Evolutionary conservation across 495 filamentous ascomycete species (phyloP).

Genomic region (Podospora conica): DNA sequence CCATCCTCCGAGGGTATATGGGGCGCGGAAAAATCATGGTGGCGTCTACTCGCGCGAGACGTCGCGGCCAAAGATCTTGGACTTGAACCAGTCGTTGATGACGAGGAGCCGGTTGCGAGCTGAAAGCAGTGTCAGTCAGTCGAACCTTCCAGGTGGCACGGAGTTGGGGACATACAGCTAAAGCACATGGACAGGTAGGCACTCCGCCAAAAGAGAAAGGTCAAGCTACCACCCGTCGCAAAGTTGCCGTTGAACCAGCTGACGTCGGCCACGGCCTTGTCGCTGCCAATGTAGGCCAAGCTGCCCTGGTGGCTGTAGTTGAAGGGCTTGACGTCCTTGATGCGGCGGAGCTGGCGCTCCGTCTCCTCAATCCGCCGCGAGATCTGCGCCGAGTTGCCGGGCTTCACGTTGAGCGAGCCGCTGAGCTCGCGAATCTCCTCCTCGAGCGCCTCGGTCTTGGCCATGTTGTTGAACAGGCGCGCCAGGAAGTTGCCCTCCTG

Average conservation of each 20-base stretch:
- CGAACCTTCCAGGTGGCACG: background rate
- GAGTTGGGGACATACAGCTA: conserved; percentile 63
- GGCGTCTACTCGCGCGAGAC: conserved; percentile 77
- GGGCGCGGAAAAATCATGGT: background rate
- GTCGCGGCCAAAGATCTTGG: conserved; percentile 90
- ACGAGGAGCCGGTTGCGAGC: conserved; percentile 90
- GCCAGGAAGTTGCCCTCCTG: conserved; percentile 96
- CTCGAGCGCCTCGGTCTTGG: conserved; percentile 79
- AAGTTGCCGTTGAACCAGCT: conserved; percentile 97
- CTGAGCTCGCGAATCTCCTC: conserved; percentile 57
- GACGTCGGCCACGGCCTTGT: conserved; percentile 96
- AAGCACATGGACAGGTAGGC: conserved; percentile 99
- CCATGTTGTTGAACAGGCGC: conserved; percentile 96
- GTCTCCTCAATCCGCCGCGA: conserved; percentile 74
- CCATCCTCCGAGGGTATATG: background rate
- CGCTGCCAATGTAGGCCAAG: conserved; percentile 95
- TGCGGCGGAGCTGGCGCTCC: conserved; percentile 77
- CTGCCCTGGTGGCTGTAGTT: conserved; percentile 96
- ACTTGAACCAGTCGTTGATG: conserved; percentile 90
- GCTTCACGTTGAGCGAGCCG: conserved; percentile 43
- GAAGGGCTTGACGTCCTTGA: conserved; percentile 93
- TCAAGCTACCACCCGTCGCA: conserved; percentile 73
- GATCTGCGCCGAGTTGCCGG: conserved; percentile 53
- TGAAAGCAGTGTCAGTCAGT: conserved; percentile 29
- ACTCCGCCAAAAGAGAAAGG: conserved; percentile 91